Evolutionary conservation across 768 basidiomycete genomes (phyloP).

Genomic region (Pleurotus djamor): DNA sequence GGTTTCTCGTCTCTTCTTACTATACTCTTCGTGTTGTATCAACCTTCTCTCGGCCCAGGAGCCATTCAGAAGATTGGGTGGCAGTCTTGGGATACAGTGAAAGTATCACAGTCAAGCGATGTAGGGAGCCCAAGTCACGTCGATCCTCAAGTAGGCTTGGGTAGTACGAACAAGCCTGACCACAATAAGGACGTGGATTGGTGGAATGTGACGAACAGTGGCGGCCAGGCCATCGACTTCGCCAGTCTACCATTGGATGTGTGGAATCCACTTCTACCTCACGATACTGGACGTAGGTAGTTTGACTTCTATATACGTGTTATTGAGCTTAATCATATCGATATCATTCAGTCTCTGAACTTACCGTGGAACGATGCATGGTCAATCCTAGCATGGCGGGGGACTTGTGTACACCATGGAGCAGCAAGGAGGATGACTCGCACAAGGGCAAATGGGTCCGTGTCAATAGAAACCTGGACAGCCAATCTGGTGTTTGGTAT

Average conservation of each 20-base stretch:
- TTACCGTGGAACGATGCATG: slow-evolving; percentile 66
- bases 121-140: slow-evolving; percentile 7
- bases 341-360: slow-evolving; percentile 68
- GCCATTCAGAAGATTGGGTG: slow-evolving; percentile 74
- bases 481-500: slow-evolving; percentile 56
- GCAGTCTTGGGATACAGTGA: slow-evolving; percentile 83
- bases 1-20: slow-evolving; percentile 72
- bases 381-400: slow-evolving; percentile 55
- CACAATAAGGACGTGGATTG: slow-evolving; percentile 47
- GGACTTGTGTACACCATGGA: slow-evolving; percentile 65
- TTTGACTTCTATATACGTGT: background rate
- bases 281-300: slow-evolving; percentile 71
- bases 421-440: slow-evolving; percentile 71
- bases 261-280: slow-evolving; percentile 76
- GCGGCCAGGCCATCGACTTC: slow-evolving; percentile 41
- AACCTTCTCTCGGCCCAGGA: slow-evolving; percentile 74
- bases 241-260: slow-evolving; percentile 76
- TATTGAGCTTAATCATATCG: background rate
- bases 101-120: slow-evolving; percentile 18
- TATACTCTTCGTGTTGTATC: slow-evolving; percentile 79
- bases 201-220: slow-evolving; percentile 58
- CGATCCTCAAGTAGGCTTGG: slow-evolving; percentile 12
- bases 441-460: slow-evolving; percentile 88
- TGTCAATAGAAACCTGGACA: slow-evolving; percentile 78
- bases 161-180: slow-evolving; percentile 9